Conservation (phyloP, 2,329 filamentous ascomycete genomes). For the Colletotrichum liaoningense region DNA sequence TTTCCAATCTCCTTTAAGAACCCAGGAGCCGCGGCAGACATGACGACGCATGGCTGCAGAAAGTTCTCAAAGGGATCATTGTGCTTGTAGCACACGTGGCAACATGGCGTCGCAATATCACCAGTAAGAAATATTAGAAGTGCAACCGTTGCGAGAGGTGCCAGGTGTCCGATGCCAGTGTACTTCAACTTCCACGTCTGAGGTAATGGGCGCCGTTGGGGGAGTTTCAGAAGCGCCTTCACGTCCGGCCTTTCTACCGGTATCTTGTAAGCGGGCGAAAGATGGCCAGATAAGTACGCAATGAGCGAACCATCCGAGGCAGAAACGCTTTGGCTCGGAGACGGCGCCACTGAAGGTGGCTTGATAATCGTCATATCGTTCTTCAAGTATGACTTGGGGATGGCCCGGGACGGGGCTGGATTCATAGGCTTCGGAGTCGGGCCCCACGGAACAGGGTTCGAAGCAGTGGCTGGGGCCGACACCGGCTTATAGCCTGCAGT, state of each 20-base stretch:
- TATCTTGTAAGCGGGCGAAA: constrained; percentile 3
- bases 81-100: constrained; percentile 2
- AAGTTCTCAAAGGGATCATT: not conserved
- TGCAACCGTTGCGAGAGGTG: constrained; percentile 2
- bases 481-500: not conserved
- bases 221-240: constrained; percentile 20
- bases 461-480: not conserved
- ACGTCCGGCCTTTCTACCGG: constrained; percentile 26
- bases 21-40: constrained; percentile 38
- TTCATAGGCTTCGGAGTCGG: not conserved
- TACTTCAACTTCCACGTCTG: constrained; percentile 5
- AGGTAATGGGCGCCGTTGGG: constrained; percentile 6
- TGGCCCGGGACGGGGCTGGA: too few relatives aligned
- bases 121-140: constrained; percentile 34
- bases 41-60: constrained; percentile 41
- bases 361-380: too few relatives aligned
- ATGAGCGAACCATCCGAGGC: not conserved
- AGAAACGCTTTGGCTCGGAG: too few relatives aligned
- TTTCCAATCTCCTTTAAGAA: constrained; percentile 36
- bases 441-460: not conserved
- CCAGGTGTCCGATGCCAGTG: constrained; percentile 3
- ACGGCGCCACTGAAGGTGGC: too few relatives aligned
- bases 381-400: too few relatives aligned
- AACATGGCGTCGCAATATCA: not conserved
- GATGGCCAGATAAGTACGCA: not conserved